phyloP scores from a whole-genome alignment of 495 filamentous ascomycete genomes.

The Hyphodiscus hymeniophilus region DNA sequence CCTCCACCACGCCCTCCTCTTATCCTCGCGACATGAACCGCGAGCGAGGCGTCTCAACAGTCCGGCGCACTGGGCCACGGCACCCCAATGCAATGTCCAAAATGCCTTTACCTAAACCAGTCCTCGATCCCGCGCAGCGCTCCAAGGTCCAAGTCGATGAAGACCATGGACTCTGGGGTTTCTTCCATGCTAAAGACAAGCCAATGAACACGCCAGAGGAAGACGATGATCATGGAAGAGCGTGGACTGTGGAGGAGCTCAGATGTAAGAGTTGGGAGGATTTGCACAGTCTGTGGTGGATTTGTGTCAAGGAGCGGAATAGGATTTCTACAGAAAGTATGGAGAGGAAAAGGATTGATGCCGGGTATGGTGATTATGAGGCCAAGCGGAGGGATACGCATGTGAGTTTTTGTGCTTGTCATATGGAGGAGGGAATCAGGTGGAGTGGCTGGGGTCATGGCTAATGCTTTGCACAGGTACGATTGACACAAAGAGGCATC shows the following conservation, averaged over 20 bases:
- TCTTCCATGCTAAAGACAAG: slow-evolving; percentile 64
- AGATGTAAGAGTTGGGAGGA: slow-evolving; percentile 88
- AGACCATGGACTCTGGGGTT: slow-evolving; percentile 88
- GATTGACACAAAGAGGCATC: slow-evolving; percentile 65
- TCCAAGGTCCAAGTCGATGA: slow-evolving; percentile 49
- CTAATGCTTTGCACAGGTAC: slow-evolving; percentile 41
- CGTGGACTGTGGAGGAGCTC: slow-evolving; percentile 84
- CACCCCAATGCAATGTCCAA: slow-evolving; percentile 61
- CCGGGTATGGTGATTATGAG: slow-evolving; percentile 64
- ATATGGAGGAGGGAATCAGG: slow-evolving; percentile 11
- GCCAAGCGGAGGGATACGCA: slow-evolving; percentile 43
- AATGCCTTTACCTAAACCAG: slow-evolving; percentile 62
- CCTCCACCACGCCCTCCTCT: slow-evolving; percentile 28
- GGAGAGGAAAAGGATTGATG: slow-evolving; percentile 55
- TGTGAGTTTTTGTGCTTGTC: slow-evolving; percentile 39
- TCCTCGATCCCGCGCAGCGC: slow-evolving; percentile 39
- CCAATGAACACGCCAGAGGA: slow-evolving; percentile 60
- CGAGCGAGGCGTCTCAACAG: slow-evolving; percentile 69
- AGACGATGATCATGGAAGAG: slow-evolving; percentile 60
- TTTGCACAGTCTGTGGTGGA: slow-evolving; percentile 88
- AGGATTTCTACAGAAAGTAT: slow-evolving; percentile 67
- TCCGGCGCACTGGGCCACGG: slow-evolving; percentile 69
- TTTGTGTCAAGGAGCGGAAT: slow-evolving; percentile 89
- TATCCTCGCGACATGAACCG: slow-evolving; percentile 53
- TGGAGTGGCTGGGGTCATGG: background rate